These are phyloP conservation scores for Trichoderma sp. DNA, from an alignment of 2,329 filamentous ascomycete genomes.

Conservation along the genomic window DNA sequence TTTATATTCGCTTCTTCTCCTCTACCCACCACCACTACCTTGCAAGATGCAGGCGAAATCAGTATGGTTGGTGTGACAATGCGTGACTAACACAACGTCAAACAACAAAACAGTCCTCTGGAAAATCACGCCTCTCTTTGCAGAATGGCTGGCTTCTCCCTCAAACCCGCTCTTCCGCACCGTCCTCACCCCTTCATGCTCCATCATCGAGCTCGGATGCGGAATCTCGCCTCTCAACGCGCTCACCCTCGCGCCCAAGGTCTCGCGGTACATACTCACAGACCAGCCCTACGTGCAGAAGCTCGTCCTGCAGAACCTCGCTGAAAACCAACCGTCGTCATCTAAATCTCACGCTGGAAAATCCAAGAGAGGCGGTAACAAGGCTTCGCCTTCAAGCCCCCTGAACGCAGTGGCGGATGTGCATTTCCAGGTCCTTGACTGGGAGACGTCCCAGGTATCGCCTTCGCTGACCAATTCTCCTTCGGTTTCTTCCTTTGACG, in stretches of 20 bases:
- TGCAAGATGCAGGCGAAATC: not conserved
- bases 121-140: slow-evolving; percentile 83
- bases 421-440: slow-evolving; percentile 67
- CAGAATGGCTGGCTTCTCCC: slow-evolving; percentile 68
- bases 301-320: slow-evolving; percentile 72
- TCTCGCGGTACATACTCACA: slow-evolving; percentile 70
- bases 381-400: slow-evolving; percentile 4
- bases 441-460: slow-evolving; percentile 66
- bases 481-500: slow-evolving; percentile 55
- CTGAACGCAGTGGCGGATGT: slow-evolving; percentile 34
- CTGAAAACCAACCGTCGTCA: slow-evolving; percentile 48
- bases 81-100: not conserved
- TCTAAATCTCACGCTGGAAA: not conserved
- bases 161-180: slow-evolving; percentile 59
- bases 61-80: not conserved
- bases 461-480: slow-evolving; percentile 37
- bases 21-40: not conserved
- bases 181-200: slow-evolving; percentile 39
- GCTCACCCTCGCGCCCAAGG: slow-evolving; percentile 59
- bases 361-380: not conserved
- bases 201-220: slow-evolving; percentile 79
- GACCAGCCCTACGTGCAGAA: slow-evolving; percentile 84
- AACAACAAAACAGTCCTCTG: slow-evolving; percentile 67
- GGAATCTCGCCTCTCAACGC: slow-evolving; percentile 81
- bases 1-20: not conserved